phyloP scores from a whole-genome alignment of 2,329 filamentous ascomycete genomes.

The Orbilia quercus region DNA sequence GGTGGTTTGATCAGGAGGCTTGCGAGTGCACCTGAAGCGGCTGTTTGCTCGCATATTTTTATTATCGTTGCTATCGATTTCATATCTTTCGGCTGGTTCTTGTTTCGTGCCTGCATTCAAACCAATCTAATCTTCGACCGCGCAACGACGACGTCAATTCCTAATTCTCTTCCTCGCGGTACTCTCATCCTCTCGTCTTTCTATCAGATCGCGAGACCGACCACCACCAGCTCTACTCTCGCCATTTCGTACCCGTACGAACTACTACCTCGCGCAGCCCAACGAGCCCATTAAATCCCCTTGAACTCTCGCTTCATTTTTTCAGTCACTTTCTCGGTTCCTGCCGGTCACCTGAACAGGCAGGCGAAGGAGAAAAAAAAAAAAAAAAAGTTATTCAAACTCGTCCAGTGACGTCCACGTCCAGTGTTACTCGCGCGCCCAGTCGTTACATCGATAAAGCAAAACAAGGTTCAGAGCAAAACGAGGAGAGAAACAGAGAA shows the following conservation, averaged over 20 bases:
- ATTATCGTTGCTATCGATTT: conserved; percentile 16
- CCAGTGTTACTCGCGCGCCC: conserved; percentile 33
- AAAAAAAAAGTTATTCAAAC: conserved; percentile 3
- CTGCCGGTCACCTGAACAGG: conserved; percentile 49
- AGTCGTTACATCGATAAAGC: conserved; percentile 35
- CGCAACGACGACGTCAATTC: conserved; percentile 43
- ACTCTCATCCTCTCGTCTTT: conserved; percentile 8
- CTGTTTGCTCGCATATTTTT: conserved; percentile 54
- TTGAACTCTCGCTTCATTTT: conserved; percentile 32
- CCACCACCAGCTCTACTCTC: conserved; percentile 8
- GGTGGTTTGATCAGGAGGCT: conserved; percentile 28
- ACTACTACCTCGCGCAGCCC: conserved; percentile 9
- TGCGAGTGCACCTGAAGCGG: conserved; percentile 33
- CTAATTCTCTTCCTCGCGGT: conserved; percentile 6
- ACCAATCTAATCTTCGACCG: conserved; percentile 21
- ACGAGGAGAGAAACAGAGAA: conserved; percentile 25
- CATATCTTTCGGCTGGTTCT: too few species aligned
- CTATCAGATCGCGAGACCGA: conserved; percentile 8
- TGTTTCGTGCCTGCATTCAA: conserved; percentile 25
- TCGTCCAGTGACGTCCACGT: conserved; percentile 45
- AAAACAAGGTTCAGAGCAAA: conserved; percentile 22
- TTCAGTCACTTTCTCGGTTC: conserved; percentile 42
- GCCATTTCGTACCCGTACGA: neutral
- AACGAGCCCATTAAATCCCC: conserved; percentile 24
- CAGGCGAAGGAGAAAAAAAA: conserved; percentile 4